Evolutionary conservation across 306 rosid species (phyloP), one percentile per base, ranked within the genome.

Genomic region (Lathyrus tuberosus): DNA sequence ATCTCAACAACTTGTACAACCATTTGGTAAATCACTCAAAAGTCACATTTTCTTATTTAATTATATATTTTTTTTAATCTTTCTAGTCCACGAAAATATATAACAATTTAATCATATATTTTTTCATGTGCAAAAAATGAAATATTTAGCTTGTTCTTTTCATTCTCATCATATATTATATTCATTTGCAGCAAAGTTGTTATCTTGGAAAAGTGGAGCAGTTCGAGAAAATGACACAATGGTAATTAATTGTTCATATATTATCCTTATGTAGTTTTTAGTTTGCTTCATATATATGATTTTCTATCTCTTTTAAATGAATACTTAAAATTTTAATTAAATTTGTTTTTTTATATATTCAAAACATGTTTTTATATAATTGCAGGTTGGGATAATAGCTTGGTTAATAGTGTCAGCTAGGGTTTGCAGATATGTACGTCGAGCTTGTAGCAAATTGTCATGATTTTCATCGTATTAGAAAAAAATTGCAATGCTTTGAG

Each of bases 351-450:
- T 24, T 24, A 24, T 24, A 38, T 51, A 12, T 61, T 73, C 66
- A 46, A 51, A 40, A 69, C 4, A 16, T 40, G 22, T 4, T 46
- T 37, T 15, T 16, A 5, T 72, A 43, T 40, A 3, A 38, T 30
- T 81, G 80, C 87, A 90, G 98, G 86, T 87, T 59, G 98, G 97
- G 69, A 69, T 94, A 41, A 78, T 93, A 47, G 87, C 89, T 18
- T 87, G 97, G 96, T 81, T 90, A 79, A 31, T 90, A 57, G 66
- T 93, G 58, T 94, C 90, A 1, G 81, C 90, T 4, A 66, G 92
- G 80, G 95, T 90, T 35, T 84, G 98, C 83, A 90, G 87, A 86
- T 87, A 76, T 48, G 74, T 85, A 51, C 84, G 77, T 33, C 84
- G 83, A 40, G 69, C 82, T 51, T 79, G 67, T 72, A 58, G 78